phyloP scores from a whole-genome alignment of 495 filamentous ascomycete species.

The Hyaloscypha hepaticicola region DNA sequence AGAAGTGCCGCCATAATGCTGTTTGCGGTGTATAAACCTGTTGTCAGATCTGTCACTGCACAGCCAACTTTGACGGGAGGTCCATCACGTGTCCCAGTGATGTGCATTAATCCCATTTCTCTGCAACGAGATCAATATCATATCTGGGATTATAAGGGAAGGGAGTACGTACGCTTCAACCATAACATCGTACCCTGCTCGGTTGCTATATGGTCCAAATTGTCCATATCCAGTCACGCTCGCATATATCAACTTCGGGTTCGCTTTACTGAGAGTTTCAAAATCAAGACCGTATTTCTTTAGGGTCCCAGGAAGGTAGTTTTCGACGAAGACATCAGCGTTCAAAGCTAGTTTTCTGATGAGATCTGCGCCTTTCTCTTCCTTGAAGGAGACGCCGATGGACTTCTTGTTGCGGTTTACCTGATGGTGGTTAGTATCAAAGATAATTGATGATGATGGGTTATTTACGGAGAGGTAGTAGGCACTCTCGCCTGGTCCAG shows the following conservation, averaged over 20 bases:
- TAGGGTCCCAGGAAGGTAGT: conserved; percentile 87
- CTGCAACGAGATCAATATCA: background rate
- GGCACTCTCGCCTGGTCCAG: conserved; percentile 88
- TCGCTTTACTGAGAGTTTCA: conserved; percentile 70
- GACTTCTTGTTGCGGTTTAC: conserved; percentile 98
- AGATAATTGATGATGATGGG: background rate
- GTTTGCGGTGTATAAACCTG: conserved; percentile 91
- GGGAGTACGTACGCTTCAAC: conserved; percentile 66
- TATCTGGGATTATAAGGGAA: background rate
- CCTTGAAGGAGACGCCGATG: conserved; percentile 83
- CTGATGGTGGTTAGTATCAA: conserved; percentile 40
- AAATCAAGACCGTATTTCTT: conserved; percentile 91
- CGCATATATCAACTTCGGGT: conserved; percentile 68
- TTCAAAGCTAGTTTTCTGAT: conserved; percentile 78
- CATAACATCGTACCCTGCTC: conserved; percentile 98
- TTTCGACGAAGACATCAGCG: conserved; percentile 93
- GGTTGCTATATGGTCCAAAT: conserved; percentile 83
- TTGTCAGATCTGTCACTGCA: conserved; percentile 96
- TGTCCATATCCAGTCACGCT: conserved; percentile 77
- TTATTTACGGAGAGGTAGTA: conserved; percentile 77
- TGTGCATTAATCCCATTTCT: conserved; percentile 98
- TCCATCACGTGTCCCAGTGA: conserved; percentile 83
- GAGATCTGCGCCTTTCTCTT: conserved; percentile 77
- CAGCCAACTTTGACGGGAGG: conserved; percentile 96
- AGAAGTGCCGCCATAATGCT: conserved; percentile 92